These are phyloP conservation scores for Globisporangium viniferum DNA, from an alignment of 352 stramenopile species.

Conservation along the genomic window DNA sequence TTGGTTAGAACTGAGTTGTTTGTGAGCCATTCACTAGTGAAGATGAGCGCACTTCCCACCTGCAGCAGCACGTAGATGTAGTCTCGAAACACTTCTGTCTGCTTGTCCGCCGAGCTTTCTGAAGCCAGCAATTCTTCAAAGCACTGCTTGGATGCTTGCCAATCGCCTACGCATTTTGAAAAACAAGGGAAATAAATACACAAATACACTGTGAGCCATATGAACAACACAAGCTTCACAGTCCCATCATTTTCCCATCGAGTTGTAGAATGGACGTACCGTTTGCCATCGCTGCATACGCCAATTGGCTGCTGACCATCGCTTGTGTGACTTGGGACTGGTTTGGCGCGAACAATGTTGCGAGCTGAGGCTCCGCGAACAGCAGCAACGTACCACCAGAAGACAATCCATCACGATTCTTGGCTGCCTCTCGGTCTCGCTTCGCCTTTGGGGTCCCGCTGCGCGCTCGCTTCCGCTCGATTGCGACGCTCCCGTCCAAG, in stretches of 20 bases:
- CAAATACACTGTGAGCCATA: not conserved
- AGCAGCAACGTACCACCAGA: not conserved
- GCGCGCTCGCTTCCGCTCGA: slow-evolving; percentile 20
- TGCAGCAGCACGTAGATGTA: slow-evolving; percentile 69
- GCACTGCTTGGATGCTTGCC: slow-evolving; percentile 33
- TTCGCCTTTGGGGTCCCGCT: not conserved
- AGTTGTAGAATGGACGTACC: slow-evolving; percentile 19
- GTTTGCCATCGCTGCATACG: slow-evolving; percentile 40
- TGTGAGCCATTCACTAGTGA: not conserved
- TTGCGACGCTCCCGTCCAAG: not conserved
- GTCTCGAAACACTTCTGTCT: slow-evolving; percentile 17
- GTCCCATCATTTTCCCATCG: not conserved
- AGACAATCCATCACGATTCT: not conserved
- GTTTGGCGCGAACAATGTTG: slow-evolving; percentile 22
- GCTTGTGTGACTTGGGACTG: slow-evolving; percentile 12
- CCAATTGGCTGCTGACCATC: slow-evolving; percentile 32
- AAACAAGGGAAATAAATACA: too few species aligned
- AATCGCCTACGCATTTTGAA: slow-evolving; percentile 23
- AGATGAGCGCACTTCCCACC: slow-evolving; percentile 14
- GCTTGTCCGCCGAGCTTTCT: not conserved
- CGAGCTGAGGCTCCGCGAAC: slow-evolving; percentile 19
- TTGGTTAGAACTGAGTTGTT: not conserved
- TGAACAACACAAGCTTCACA: not conserved
- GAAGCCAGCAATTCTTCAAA: slow-evolving; percentile 33
- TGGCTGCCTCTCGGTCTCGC: not conserved